Percentiles rank a stretch among this genome's conserved stretches.
phyloP scores from a whole-genome alignment of 1,139 yeast species.

The Barnettozyma hawaiiensis region DNA sequence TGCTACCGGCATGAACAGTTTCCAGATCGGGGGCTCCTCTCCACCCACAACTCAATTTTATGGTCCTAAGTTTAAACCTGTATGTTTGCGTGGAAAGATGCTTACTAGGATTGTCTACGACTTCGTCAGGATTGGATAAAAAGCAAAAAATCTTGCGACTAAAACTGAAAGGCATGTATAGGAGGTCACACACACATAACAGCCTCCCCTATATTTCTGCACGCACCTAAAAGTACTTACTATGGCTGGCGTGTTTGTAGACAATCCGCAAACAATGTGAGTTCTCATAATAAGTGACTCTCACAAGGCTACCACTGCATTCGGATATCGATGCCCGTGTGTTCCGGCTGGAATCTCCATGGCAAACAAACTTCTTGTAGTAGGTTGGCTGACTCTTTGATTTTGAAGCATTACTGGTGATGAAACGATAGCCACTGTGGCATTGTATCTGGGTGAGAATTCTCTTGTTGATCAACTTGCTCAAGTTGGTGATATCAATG shows the following conservation, averaged over 20 bases:
- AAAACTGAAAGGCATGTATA: no score
- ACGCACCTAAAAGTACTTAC: neutral
- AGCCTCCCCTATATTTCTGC: no score
- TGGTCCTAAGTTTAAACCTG: no score
- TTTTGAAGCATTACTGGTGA: constrained; percentile 2
- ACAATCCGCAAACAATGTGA: constrained; percentile 1
- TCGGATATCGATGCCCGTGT: neutral
- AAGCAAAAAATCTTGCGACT: no score
- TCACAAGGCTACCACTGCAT: constrained; percentile 1
- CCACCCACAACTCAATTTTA: no score
- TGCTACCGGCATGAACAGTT: no score
- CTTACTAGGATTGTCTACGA: no score
- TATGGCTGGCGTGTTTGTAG: neutral
- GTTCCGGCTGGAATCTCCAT: neutral
- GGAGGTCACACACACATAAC: no score
- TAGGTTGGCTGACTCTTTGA: constrained; percentile 2
- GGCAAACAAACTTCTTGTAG: constrained; percentile 3
- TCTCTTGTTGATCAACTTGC: constrained; percentile 2
- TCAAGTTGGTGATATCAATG: neutral
- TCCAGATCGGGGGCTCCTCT: no score
- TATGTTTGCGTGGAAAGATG: no score
- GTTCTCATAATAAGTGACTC: constrained; percentile 4
- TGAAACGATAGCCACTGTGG: constrained; percentile 1
- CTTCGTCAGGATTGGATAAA: no score
- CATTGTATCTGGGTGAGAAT: neutral